phyloP scores from a whole-genome alignment of 805 yeast genomes.

The Candida koratica region DNA sequence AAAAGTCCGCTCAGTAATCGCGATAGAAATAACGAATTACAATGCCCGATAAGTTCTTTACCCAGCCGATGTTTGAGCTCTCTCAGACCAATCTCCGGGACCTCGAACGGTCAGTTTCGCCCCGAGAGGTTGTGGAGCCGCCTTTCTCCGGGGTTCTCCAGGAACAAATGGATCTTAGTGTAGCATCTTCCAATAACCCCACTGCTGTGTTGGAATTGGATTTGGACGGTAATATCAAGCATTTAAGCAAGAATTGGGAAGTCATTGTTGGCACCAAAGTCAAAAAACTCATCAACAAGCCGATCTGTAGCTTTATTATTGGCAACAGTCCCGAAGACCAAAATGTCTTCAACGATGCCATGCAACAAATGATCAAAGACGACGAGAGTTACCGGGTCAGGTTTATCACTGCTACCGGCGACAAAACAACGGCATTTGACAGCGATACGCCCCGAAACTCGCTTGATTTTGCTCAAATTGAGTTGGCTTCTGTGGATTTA shows the following conservation, averaged over 20 bases:
- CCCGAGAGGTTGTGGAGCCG: constrained; percentile 32
- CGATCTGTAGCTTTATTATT: constrained; percentile 59
- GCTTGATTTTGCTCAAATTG: not conserved
- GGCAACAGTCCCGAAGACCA: constrained; percentile 62
- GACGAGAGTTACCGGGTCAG: constrained; percentile 76
- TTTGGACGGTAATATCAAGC: constrained; percentile 71
- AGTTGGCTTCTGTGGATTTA: constrained; percentile 4
- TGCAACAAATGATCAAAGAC: constrained; percentile 63
- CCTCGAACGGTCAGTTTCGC: constrained; percentile 32
- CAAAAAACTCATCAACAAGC: constrained; percentile 49
- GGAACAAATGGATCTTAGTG: constrained; percentile 50
- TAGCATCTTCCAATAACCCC: constrained; percentile 67
- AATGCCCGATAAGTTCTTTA: constrained; percentile 17
- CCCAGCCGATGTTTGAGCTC: constrained; percentile 17
- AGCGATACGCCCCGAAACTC: constrained; percentile 27
- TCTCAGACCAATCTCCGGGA: constrained; percentile 18
- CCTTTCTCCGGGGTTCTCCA: constrained; percentile 21
- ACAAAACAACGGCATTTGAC: constrained; percentile 8
- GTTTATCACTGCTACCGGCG: constrained; percentile 54
- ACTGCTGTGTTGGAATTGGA: constrained; percentile 82
- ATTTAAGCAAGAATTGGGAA: constrained; percentile 76
- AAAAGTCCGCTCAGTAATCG: too few species aligned
- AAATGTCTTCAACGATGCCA: constrained; percentile 65
- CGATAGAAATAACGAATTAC: too few species aligned
- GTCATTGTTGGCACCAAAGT: constrained; percentile 65